Base-by-base conservation (phyloP, 768 basidiomycete species). In the Leccinum truebloodii region DNA sequence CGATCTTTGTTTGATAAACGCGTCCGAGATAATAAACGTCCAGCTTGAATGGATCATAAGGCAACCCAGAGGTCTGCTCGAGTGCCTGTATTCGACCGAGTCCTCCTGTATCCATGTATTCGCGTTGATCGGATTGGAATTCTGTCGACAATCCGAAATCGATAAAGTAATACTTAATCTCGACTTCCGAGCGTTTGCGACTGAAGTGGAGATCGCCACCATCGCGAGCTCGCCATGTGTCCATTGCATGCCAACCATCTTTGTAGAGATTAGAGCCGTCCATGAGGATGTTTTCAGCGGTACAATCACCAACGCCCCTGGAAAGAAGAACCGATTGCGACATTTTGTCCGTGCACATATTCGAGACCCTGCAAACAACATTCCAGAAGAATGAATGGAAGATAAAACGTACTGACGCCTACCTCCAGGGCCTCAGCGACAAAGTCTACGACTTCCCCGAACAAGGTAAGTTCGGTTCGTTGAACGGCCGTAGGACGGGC, bases 61-160 rank as follows among this genome's bases (percentile, higher is more conserved):
- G 68, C 1, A 57, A 37, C 1, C 55, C 58, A 1, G 39, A 44
- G 6, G 39, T 60, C 5, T 75, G 64, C 32, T 74, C 73, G 1
- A 71, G 72, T 0, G 68, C 65, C 2, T 59, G 53, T 7, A 52
- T 55, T 39, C 69, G 67, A 1, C 69, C 64, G 0, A 67, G 49
- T 0, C 32, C 9, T 1, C 57, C 48, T 0, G 26, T 26, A 6
- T 26, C 26, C 26, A 26, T 4, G 26, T 26, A 5, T 26, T 26
- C 26, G 4, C 26, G 26, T 26, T 26, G 26, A 5, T 26, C 26
- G 4, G 26, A 26, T 26, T 26, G 26, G 26, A 26, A 26, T 5
- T 26, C 26, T 26, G 26, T 61, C 0, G 78, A 76, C 3, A 77
- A 20, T 0, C 76, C 76, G 37, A 79, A 77, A 59, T 77, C 76